Evolutionary conservation across 345 rosid species (phyloP), one percentile per base, ranked within the genome.

Genomic region (Ricinus communis): DNA sequence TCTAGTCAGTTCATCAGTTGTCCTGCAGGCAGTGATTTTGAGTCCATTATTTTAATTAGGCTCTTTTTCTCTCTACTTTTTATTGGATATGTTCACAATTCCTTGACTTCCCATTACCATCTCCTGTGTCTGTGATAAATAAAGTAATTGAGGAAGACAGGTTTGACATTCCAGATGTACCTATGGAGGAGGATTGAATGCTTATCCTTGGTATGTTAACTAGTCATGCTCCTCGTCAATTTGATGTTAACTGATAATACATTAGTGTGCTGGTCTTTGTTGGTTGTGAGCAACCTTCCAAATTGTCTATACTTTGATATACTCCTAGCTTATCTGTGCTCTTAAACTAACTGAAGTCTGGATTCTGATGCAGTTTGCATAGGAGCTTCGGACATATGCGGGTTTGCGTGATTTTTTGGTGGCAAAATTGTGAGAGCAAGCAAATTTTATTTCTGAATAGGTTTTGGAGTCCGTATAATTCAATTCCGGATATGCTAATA

Each of bases 131-230:
- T 25, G 87, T 86, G 66, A 82, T 87, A 68, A 91, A 87, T 79
- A 91, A 85, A 45, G 79, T 93, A 0, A 91, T 88, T 14, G 82
- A 87, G 81, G 99, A 95, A 85, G 98, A 95, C 77, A 80, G 90
- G 77, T 89, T 87, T 73, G 98, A 95, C 75, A 87, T 95, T 74
- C 98, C 99, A n/a, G 94, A 95, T 6, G 94, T 95, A 41, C 99
- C 97, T 8, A 93, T 93, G 99, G 99, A 95, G 80, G 97, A 92
- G 59, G 99, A 90, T 81, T 90, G 80, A 87, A 28, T 1, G 8
- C n/a, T 64, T 41, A 8, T 24, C 54, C 1, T 38, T 15, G 54
- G 68, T 66, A 56, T 36, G 71, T 69, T 28, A 9, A 25, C 45
- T 33, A 22, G 3, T 30, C 5, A 5, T 54, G 24, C 31, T 69